phyloP scores from a whole-genome alignment of 164 flowering plant genomes.

The Platanus orientalis region DNA sequence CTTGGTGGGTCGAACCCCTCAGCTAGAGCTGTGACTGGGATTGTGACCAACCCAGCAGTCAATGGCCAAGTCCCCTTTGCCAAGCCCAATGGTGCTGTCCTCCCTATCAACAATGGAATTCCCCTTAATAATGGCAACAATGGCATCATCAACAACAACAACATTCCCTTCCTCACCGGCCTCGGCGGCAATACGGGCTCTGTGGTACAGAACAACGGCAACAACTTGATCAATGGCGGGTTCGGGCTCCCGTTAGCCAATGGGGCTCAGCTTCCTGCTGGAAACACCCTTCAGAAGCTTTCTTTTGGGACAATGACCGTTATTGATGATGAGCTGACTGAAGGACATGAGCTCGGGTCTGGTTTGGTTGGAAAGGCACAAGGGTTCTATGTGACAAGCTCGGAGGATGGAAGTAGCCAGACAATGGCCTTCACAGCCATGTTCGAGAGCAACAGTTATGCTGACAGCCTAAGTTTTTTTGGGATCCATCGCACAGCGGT shows the following conservation, averaged over 20 bases:
- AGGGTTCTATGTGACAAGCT: conserved; percentile 65
- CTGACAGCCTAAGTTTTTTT: conserved; percentile 58
- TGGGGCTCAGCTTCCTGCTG: conserved; percentile 44
- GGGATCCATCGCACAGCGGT: conserved; percentile 51
- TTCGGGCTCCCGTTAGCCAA: conserved; percentile 26
- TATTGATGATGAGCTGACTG: conserved; percentile 61
- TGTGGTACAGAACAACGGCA: conserved; percentile 16
- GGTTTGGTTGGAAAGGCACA: conserved; percentile 62
- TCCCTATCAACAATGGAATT: conserved; percentile 46
- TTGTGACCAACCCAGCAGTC: conserved; percentile 39
- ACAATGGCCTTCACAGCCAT: conserved; percentile 57
- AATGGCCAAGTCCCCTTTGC: conserved; percentile 41
- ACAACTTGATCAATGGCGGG: conserved; percentile 13
- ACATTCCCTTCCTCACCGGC: conserved; percentile 29
- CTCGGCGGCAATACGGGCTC: conserved; percentile 19
- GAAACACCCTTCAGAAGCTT: conserved; percentile 37
- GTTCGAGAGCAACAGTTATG: conserved; percentile 44
- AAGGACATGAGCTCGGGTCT: conserved; percentile 58
- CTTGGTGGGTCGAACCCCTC: not conserved
- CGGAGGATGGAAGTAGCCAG: conserved; percentile 58
- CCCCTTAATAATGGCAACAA: conserved; percentile 44
- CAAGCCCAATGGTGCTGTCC: conserved; percentile 42
- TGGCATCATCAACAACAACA: conserved; percentile 28
- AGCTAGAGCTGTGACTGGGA: conserved; percentile 41
- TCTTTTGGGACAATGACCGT: conserved; percentile 68